Conservation (phyloP, 2,329 filamentous ascomycete species). For the Metarhizium sp. region DNA sequence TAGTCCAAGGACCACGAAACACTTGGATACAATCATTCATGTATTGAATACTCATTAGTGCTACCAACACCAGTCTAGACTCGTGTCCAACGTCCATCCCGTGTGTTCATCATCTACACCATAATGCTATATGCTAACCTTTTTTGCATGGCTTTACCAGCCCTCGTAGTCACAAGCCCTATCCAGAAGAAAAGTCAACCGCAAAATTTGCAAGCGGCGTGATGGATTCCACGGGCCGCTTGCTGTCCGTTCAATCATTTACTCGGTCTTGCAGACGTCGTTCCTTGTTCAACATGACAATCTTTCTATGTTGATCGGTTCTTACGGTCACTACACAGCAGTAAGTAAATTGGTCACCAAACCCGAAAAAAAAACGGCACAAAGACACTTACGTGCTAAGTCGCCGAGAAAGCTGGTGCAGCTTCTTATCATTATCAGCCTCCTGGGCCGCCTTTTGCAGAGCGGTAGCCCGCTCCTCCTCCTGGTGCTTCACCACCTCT, state of each 20-base stretch:
- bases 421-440: constrained; percentile 81
- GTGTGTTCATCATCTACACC: not conserved
- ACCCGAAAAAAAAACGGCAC: not conserved
- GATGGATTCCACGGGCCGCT: not conserved
- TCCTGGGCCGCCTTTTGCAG: constrained; percentile 79
- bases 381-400: constrained; percentile 69
- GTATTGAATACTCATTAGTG: constrained; percentile 3
- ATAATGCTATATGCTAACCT: not conserved
- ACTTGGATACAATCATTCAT: constrained; percentile 5
- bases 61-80: not conserved
- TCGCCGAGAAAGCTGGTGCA: constrained; percentile 79
- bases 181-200: not conserved
- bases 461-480: constrained; percentile 72
- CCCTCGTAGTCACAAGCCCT: not conserved
- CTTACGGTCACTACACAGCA: constrained; percentile 22
- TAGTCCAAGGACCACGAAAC: not conserved
- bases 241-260: not conserved
- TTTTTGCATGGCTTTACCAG: not conserved
- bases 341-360: constrained; percentile 1
- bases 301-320: constrained; percentile 7
- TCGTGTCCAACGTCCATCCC: constrained; percentile 2
- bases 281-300: not conserved
- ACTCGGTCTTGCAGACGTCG: not conserved
- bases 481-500: constrained; percentile 75
- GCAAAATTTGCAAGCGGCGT: not conserved